phyloP scores from a whole-genome alignment of 1,284 basidiomycete species.

The Pholiota adiposa region DNA sequence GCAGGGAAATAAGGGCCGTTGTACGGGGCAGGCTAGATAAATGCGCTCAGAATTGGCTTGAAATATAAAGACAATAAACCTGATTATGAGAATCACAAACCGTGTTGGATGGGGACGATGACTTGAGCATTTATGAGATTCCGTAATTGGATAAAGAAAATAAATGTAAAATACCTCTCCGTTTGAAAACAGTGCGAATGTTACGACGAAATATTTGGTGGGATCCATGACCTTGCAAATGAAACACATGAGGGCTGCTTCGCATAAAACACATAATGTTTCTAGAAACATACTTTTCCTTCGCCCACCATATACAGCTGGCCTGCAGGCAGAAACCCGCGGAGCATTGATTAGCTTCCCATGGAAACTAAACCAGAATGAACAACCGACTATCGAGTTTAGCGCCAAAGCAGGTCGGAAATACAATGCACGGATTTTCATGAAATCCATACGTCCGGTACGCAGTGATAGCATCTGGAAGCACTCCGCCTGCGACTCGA shows the following conservation, averaged over 20 bases:
- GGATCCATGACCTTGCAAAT: slow-evolving; percentile 42
- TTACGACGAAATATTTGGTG: slow-evolving; percentile 56
- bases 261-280: neutral
- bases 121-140: too few species aligned
- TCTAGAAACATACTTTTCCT: slow-evolving; percentile 39
- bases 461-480: slow-evolving; percentile 46
- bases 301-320: slow-evolving; percentile 56
- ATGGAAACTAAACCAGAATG: neutral
- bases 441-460: slow-evolving; percentile 47
- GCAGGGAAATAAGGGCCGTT: slow-evolving; percentile 53
- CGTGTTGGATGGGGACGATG: slow-evolving; percentile 67
- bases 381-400: slow-evolving; percentile 37
- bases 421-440: slow-evolving; percentile 46
- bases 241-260: neutral
- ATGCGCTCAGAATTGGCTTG: neutral
- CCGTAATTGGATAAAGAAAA: too few species aligned
- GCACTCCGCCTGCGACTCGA: slow-evolving; percentile 40
- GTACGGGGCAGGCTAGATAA: slow-evolving; percentile 45
- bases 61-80: neutral
- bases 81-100: slow-evolving; percentile 37
- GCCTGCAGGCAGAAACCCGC: slow-evolving; percentile 30
- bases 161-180: slow-evolving; percentile 49
- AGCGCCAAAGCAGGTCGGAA: slow-evolving; percentile 48
- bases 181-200: slow-evolving; percentile 60
- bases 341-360: neutral